Evolutionary conservation across 768 basidiomycete genomes (phyloP), one percentile per base, ranked within the genome.

Genomic region (Panaeolus cyanescens): DNA sequence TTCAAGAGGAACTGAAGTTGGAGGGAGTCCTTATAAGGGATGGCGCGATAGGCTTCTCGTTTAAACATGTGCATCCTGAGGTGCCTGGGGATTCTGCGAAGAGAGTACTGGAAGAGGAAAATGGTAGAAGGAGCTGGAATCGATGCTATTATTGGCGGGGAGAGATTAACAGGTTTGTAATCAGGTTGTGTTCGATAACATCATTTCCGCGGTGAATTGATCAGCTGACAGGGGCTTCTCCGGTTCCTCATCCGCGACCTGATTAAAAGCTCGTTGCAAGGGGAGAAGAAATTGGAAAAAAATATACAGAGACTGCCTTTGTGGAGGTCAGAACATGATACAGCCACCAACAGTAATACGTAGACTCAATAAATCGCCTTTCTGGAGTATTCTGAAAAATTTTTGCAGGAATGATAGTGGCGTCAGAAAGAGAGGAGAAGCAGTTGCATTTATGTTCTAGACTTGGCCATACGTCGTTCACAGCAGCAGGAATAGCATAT

Each of bases 181-280:
- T 50, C 45, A 15, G 45, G 30, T 50, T 50, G 25, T 28, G 22
- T 28, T 28, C 45, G 22, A 50, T 28, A 20, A 42, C 15, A 42
- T 42, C 40, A 42, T 42, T 42, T 20, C 39, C 45, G 45, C 45
- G 45, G 45, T 42, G n/a, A 12, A 50, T 25, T 50, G 45, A 50
- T 50, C 45, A 50, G 25, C 45, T 50, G 45, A 50, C 15, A 50
- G 25, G 45, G 45, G 45, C 45, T 50, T 50, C 45, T 50, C 45
- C 45, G 45, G 45, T 9, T 28, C 22, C 25, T 50, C 15, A 50
- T 30, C 45, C 45, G 45, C 25, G 10, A n/a, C n/a, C n/a, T n/a
- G n/a, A n/a, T n/a, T n/a, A n/a, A n/a, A n/a, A n/a, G n/a, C n/a
- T n/a, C n/a, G n/a, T n/a, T n/a, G n/a, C n/a, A n/a, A n/a, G n/a